phyloP scores from a whole-genome alignment of 2,329 filamentous ascomycete species.

The Knufia petricola region DNA sequence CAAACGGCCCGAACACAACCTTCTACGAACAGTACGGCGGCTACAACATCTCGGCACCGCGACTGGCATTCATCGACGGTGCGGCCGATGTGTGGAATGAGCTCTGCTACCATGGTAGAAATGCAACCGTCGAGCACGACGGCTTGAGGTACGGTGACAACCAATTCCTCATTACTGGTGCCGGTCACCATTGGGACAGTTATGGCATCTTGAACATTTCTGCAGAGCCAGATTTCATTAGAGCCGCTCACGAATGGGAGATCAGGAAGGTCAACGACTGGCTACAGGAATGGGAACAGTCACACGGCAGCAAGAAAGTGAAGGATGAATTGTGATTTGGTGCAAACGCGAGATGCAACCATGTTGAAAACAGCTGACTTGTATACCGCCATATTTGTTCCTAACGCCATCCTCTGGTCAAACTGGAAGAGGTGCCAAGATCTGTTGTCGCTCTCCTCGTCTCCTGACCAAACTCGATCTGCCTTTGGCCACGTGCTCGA shows the following conservation, averaged over 20 bases:
- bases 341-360: not conserved
- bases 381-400: too few relatives aligned
- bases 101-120: slow-evolving; percentile 41
- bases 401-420: not conserved
- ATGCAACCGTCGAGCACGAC: slow-evolving; percentile 27
- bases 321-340: slow-evolving; percentile 2
- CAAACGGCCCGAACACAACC: slow-evolving; percentile 32
- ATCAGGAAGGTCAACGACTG: slow-evolving; percentile 37
- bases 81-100: slow-evolving; percentile 45
- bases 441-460: not conserved
- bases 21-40: slow-evolving; percentile 40
- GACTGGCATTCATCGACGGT: slow-evolving; percentile 45
- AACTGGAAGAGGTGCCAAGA: not conserved
- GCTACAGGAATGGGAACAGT: slow-evolving; percentile 22
- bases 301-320: not conserved
- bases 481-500: slow-evolving; percentile 3
- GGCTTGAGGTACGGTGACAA: slow-evolving; percentile 35
- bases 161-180: slow-evolving; percentile 41
- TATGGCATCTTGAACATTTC: slow-evolving; percentile 35
- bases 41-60: slow-evolving; percentile 37
- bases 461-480: slow-evolving; percentile 9
- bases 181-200: slow-evolving; percentile 46
- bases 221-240: slow-evolving; percentile 43
- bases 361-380: not conserved
- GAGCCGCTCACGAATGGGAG: slow-evolving; percentile 43